Conservation (phyloP, 1,284 basidiomycete species). For the Stygiomarasmius scandens region DNA sequence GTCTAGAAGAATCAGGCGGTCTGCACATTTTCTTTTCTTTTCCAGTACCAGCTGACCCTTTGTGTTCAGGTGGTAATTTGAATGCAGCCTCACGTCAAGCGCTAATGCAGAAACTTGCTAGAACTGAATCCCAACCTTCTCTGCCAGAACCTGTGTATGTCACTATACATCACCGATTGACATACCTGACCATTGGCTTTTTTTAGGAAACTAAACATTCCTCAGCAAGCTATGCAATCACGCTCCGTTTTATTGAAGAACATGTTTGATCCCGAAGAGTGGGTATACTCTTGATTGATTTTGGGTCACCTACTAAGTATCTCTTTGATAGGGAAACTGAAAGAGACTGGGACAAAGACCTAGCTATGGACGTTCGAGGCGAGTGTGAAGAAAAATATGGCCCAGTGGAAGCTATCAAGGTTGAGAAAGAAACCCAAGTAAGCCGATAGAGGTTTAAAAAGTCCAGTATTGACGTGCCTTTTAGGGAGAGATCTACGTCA, state of each 20-base stretch:
- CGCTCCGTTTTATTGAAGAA: conserved; percentile 87
- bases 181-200: conserved; percentile 14
- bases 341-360: conserved; percentile 93
- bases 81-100: conserved; percentile 95
- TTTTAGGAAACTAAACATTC: conserved; percentile 60
- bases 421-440: conserved; percentile 93
- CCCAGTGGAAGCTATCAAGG: conserved; percentile 82
- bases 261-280: conserved; percentile 98
- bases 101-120: conserved; percentile 98
- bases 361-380: conserved; percentile 93
- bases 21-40: conserved; percentile 21
- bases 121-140: conserved; percentile 71
- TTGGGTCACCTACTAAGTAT: conserved; percentile 8
- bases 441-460: conserved; percentile 22
- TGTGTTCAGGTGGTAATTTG: conserved; percentile 77
- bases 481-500: conserved; percentile 98
- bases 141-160: conserved; percentile 64
- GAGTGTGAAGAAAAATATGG: conserved; percentile 96
- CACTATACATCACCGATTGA: no score
- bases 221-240: conserved; percentile 75
- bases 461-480: conserved; percentile 11
- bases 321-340: conserved; percentile 80
- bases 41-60: conserved; percentile 11
- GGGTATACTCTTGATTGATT: conserved; percentile 31
- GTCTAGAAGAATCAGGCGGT: conserved; percentile 85